Evolutionary conservation across 2,329 filamentous ascomycete genomes (phyloP), one percentile per base, ranked within the genome.

Genomic region (Shiraia sp.): DNA sequence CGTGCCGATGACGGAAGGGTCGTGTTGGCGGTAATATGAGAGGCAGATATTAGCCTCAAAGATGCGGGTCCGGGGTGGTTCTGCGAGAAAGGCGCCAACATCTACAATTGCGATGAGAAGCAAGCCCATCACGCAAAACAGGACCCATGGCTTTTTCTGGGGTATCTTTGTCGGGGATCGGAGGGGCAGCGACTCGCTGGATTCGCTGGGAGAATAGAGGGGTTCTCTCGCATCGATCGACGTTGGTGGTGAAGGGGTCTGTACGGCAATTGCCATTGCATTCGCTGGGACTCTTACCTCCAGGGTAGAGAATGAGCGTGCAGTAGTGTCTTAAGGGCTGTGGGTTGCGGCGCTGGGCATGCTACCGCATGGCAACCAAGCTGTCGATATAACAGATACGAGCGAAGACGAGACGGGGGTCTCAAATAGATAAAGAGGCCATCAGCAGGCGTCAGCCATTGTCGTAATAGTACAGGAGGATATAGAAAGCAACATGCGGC

Each of bases 11-110:
- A 71, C 63, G n/a, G 63, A 68, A 13, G 72, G 66, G 41, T 78
- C 72, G 32, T 68, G 57, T 22, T 61, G 50, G 25, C 63, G 37
- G 47, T 72, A 79, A 55, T 75, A 73, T 24, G 70, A 64, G 14
- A 72, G 65, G 53, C 75, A 79, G 24, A 74, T 67, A 36, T 78
- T 76, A 15, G 71, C 66, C 51, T 79, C 76, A 59, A 68, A 75
- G 27, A 79, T 70, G 35, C 75, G 72, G 6, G 73, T 76, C 51
- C 69, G 68, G 3, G 75, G 75, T 0, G 74, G 69, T 12, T 70
- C 63, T 15, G 70, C 57, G 42, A 78, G 72, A 45, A 70, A 71
- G 8, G 70, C 63, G 19, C 74, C 75, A 10, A 75, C 60, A 45
- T 78, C 75, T 44, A 76, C 61, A 17, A 77, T 69, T 24, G 67